Base-by-base conservation (phyloP, 306 rosid species). In the Rubus parviflorus region DNA sequence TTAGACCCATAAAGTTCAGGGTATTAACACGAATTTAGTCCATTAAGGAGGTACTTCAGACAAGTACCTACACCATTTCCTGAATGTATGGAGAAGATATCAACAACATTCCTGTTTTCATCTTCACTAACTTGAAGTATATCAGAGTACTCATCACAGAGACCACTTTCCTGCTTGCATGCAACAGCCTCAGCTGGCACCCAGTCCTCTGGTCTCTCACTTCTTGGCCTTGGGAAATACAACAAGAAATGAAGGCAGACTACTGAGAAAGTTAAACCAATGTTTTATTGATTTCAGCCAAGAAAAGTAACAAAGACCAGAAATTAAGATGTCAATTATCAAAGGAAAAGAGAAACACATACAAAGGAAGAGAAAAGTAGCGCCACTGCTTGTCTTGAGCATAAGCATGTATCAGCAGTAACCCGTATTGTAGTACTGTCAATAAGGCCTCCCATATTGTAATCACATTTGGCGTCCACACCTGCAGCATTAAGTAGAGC, bases 321-420 rank as follows among this genome's bases (percentile, higher is more conserved):
- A 71, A 14, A 70, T 30, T 37, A 11, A 70, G 70, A 46, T 74
- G 15, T 61, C 68, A 43, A 22, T 22, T 56, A 14, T 22, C 3
- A 35, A 15, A 1, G 45, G 35, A 38, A n/a, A 22, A 54, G 53
- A 72, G 40, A 22, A n/a, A 54, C 64, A 71, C 93, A 80, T 90
- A 95, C 97, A 90, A 56, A 22, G 97, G 97, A 75, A 95, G 82
- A 75, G 98, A 90, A 70, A 95, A 23, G 86, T 89, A 90, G 45
- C 92, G 97, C 98, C 97, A 92, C n/a, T 84, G 92, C 88, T 89
- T 92, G 86, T 95, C 98, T 86, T 95, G 98, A 79, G 96, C 97
- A 86, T 95, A 94, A 75, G 98, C 98, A 87, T 92, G 97, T 49
- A 65, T 88, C 85, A 95, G 85, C 79, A 95, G 84, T 77, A 92